Evolutionary conservation across 2,329 filamentous ascomycete genomes (phyloP), one percentile per base, ranked within the genome.

Genomic region (Dothiorella sarmentorum): DNA sequence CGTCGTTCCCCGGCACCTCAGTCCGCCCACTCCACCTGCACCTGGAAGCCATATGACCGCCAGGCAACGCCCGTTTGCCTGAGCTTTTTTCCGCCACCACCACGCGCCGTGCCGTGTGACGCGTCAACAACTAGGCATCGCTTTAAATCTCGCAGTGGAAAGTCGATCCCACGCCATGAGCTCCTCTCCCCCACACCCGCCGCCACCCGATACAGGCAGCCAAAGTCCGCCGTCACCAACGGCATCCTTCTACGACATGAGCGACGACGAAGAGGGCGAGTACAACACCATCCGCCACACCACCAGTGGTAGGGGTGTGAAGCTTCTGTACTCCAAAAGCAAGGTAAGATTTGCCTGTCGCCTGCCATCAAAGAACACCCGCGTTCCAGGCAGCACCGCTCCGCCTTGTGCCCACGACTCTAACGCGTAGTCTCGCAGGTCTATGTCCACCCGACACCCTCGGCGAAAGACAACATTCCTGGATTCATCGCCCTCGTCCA

Each of bases 291-390:
- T 99, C 68, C 88, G 90, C 4, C 90, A 95, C 69, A 84, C 85
- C 3, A 84, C 83, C 64, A 85, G 85, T 2, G 88, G 89, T 0
- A 85, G 85, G 64, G 94, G 93, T 1, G 94, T 99, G 44, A 99
- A 97, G 76, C 80, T 99, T 29, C 80, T 99, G 13, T 97, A 89
- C 68, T 93, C 91, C 18, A 99, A 99, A 78, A 97, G 91, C 87
- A 99, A 97, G 82, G 89, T 90, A 17, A 40, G 45, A 31, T 35
- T 37, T n/a, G 10, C 10, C 15, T 26, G 17, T n/a, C 1, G 17
- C 29, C 29, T 35, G 18, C 18, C 18, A 67, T 45, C 78, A 69
- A 27, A 11, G 37, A 20, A 33, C 4, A 7, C 15, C 37, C 7
- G 18, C 17, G 15, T 24, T 40, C 35, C n/a, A 53, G 49, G 49